Evolutionary conservation across 2,329 filamentous ascomycete species (phyloP), one percentile per base, ranked within the genome.

Genomic region (Domatiomyces globalis): DNA sequence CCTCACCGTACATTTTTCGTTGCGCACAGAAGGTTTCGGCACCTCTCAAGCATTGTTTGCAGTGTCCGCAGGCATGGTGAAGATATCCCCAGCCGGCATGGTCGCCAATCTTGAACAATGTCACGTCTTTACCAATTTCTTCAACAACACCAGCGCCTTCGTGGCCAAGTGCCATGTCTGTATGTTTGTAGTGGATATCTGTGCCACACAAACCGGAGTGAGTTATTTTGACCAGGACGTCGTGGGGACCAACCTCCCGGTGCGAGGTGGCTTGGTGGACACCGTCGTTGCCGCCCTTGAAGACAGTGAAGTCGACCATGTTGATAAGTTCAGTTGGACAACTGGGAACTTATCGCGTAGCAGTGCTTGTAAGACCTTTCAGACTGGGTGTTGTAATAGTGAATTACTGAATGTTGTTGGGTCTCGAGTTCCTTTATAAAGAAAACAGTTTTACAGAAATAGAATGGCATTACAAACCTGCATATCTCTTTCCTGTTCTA

Each of bases 201-300:
- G 82, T 85, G 48, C 78, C 79, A 63, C 83, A 85, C 49, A 85
- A 69, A 27, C 83, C 82, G 1, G 80, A 82, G 52, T 80, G 78
- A 15, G 80, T 84, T 55, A 85, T 70, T 51, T 73, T 74, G 61
- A 85, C 63, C 25, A 81, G 71, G 49, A 84, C 80, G 53, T 83
- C 69, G 64, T 80, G 73, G 48, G 69, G 66, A 1, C 60, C 61
- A 43, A 78, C 63, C 43, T 65, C 62, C 53, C 69, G 73, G 18
- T 67, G 70, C 44, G 73, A 76, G 47, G 68, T 69, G 45, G 67
- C 63, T 63, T 79, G 66, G 52, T 72, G 64, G 60, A 82, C 77
- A 60, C 80, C 79, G 51, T 74, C 73, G 57, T 77, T 71, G 57
- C 72, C 72, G 58, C 81, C 81, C 62, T 80, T 81, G 74, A 72